Evolutionary conservation across 805 yeast species (phyloP).

Genomic region (Metschnikowia noctiluminum): DNA sequence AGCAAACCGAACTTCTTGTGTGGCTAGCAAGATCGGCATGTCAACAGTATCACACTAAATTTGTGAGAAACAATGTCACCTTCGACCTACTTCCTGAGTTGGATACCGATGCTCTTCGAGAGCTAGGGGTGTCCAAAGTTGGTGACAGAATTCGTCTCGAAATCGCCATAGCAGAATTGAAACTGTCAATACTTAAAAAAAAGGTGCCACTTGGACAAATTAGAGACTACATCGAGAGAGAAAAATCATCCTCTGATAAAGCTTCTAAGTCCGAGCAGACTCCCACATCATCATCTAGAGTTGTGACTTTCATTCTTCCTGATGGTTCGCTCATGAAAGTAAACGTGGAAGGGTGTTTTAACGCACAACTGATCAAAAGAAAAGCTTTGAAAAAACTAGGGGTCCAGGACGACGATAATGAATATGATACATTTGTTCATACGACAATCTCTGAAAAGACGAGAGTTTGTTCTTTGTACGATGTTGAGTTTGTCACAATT

Average conservation of each 20-base stretch:
- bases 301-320: constrained; percentile 65
- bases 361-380: constrained; percentile 72
- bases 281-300: constrained; percentile 4
- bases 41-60: constrained; percentile 31
- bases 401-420: constrained; percentile 39
- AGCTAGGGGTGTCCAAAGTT: constrained; percentile 68
- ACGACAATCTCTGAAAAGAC: constrained; percentile 24
- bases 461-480: constrained; percentile 50
- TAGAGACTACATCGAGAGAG: constrained; percentile 6
- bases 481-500: constrained; percentile 76
- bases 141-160: constrained; percentile 80
- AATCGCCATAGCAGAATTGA: constrained; percentile 49
- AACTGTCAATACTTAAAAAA: constrained; percentile 16
- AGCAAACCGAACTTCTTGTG: constrained; percentile 25
- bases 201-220: constrained; percentile 13
- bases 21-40: constrained; percentile 38
- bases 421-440: constrained; percentile 61
- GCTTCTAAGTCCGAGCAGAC: constrained; percentile 1
- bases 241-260: background rate
- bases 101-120: constrained; percentile 63
- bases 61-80: constrained; percentile 51
- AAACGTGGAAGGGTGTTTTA: constrained; percentile 74
- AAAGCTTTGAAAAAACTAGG: constrained; percentile 61
- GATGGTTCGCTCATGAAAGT: constrained; percentile 70
- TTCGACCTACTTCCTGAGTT: constrained; percentile 55